phyloP scores from a whole-genome alignment of 2,329 filamentous ascomycete species.

The Aspergillus pseudoglaucus region DNA sequence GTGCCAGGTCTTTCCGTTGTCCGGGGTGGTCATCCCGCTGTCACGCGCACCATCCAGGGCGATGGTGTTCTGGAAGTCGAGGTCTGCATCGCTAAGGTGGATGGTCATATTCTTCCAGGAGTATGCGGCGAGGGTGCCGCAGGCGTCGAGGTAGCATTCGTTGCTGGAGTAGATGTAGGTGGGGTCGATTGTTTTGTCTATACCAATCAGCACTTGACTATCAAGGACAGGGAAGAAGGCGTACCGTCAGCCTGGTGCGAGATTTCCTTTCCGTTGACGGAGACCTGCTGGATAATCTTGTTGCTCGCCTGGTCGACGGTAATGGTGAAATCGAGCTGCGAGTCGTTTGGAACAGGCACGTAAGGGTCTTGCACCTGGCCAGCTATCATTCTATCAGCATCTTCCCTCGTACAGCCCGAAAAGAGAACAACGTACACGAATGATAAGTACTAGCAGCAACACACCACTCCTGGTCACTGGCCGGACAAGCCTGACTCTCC shows the following conservation, averaged over 20 bases:
- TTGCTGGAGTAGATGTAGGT: constrained; percentile 7
- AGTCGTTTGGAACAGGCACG: not conserved
- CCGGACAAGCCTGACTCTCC: constrained; percentile 3
- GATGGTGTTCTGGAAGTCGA: not conserved
- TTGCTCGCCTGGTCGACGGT: not conserved
- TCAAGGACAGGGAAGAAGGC: not conserved
- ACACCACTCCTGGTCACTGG: constrained; percentile 5
- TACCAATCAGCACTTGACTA: not conserved
- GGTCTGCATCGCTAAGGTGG: not conserved
- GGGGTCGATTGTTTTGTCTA: constrained; percentile 2
- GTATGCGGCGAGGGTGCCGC: constrained; percentile 3
- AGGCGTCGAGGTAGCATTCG: constrained; percentile 5
- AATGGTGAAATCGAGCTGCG: not conserved
- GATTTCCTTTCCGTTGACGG: constrained; percentile 1
- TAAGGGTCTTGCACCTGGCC: constrained; percentile 1
- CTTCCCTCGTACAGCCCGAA: too few species aligned
- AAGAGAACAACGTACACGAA: not conserved
- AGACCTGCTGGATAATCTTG: constrained; percentile 1
- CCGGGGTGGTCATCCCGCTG: not conserved
- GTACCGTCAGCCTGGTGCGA: constrained; percentile 3
- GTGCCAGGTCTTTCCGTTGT: constrained; percentile 1
- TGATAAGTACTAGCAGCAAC: constrained; percentile 5
- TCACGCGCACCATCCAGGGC: not conserved
- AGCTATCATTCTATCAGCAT: not conserved
- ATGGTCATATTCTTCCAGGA: constrained; percentile 5